A percentile compares a stretch with the other conserved stretches of the same genome.
These are phyloP conservation scores for Angomonas desouzai DNA, from an alignment of 208 protist genomes.

Conservation along the genomic window DNA sequence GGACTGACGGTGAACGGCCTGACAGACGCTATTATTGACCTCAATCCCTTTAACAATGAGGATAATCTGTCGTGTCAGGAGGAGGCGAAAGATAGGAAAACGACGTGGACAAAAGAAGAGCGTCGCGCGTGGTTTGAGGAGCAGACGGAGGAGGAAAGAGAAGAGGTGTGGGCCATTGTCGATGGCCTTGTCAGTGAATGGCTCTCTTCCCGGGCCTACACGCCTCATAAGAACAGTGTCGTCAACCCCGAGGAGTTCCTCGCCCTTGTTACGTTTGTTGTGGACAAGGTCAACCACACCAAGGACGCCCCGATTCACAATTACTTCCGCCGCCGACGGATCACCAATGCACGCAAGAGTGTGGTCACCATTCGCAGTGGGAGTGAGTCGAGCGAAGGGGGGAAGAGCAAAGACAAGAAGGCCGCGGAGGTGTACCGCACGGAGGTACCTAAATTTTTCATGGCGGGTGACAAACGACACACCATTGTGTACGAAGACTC, in stretches of 20 bases:
- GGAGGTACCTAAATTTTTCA: not conserved
- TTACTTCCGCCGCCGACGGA: not conserved
- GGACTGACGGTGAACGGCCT: not conserved
- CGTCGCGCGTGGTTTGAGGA: not conserved
- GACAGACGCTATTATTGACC: not conserved
- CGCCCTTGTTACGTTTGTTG: not conserved
- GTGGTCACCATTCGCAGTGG: slow-evolving; percentile 3
- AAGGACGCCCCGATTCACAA: not conserved
- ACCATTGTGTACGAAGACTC: slow-evolving; percentile 8
- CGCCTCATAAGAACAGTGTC: not conserved
- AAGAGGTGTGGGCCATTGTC: not conserved
- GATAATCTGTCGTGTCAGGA: not conserved
- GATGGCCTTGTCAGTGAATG: not conserved
- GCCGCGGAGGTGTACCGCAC: not conserved
- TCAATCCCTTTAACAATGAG: slow-evolving; percentile 6
- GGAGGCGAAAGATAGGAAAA: not conserved
- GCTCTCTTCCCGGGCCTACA: not conserved
- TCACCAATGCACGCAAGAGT: slow-evolving; percentile 2
- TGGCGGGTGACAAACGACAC: not conserved
- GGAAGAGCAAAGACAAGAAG: not conserved
- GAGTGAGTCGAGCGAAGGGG: not conserved
- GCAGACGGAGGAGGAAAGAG: not conserved
- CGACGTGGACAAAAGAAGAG: not conserved
- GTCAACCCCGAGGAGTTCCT: slow-evolving; percentile 2
- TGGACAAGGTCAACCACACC: not conserved